Evolutionary conservation across 2,329 filamentous ascomycete genomes (phyloP).

Genomic region (Chalara sp.): DNA sequence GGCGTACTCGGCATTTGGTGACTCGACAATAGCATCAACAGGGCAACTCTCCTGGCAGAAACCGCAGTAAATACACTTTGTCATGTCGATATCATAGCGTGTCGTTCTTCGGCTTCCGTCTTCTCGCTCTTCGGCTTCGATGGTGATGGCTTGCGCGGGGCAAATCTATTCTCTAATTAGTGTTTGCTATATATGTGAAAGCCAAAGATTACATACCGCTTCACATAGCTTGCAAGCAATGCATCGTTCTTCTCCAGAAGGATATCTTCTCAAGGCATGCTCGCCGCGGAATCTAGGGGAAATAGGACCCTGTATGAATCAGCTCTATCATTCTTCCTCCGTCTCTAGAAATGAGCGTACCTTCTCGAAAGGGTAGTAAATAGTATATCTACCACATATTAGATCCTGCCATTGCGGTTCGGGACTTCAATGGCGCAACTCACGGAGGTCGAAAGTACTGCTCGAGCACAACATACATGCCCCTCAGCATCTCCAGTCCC

Average conservation of each 20-base stretch:
- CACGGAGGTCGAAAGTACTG: conserved; percentile 98
- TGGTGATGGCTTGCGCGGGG: conserved; percentile 96
- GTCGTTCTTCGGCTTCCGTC: conserved; percentile 94
- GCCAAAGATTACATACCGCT: conserved; percentile 46
- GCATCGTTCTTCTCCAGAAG: conserved; percentile 95
- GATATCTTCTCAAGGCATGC: conserved; percentile 92
- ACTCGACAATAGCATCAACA: conserved; percentile 86
- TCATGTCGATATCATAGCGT: conserved; percentile 99
- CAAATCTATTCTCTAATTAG: conserved; percentile 55
- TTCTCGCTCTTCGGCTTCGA: conserved; percentile 95
- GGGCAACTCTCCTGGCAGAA: conserved; percentile 99
- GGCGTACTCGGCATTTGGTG: conserved; percentile 68
- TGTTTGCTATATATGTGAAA: neutral
- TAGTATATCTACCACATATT: conserved; percentile 69
- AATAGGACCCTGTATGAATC: conserved; percentile 68
- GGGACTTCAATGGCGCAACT: conserved; percentile 38
- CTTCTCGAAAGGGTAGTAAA: conserved; percentile 98
- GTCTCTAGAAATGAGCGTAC: conserved; percentile 30
- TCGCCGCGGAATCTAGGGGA: conserved; percentile 97
- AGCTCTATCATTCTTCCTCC: conserved; percentile 15
- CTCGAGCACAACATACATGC: conserved; percentile 97
- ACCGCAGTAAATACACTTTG: conserved; percentile 99
- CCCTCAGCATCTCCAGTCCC: conserved; percentile 88
- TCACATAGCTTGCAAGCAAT: conserved; percentile 99
- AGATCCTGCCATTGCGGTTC: conserved; percentile 15